Evolutionary conservation across 169 alveolate genomes (phyloP), one percentile per base, ranked within the genome.

Genomic region (Eimeria nieschulzi): DNA sequence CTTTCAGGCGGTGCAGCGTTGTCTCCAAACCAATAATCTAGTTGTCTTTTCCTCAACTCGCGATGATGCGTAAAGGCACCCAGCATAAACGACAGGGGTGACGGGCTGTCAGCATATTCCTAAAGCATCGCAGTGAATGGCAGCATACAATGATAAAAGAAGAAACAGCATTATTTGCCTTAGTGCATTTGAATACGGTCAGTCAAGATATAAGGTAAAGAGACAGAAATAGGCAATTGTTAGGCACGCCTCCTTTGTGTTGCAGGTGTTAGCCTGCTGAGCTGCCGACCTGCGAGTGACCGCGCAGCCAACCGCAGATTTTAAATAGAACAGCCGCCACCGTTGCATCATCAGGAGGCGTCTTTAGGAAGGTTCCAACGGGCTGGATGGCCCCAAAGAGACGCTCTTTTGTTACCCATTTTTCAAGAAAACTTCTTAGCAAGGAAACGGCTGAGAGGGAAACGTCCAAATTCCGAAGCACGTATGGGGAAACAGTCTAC

Each of bases 61-160:
- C 21, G 19, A 17, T 25, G 54, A 10, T 39, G 23, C 9, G 17
- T 2, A 19, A 71, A 23, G n/a, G 80, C 17, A 13, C 80, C 80
- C 54, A 71, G 56, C 80, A 71, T 71, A 25, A 71, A 71, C 9
- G 80, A 71, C 54, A 71, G 46, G n/a, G 23, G 80, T 54, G 80
- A 25, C 80, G 80, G 80, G 80, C 80, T 71, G 56, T 71, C 80
- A n/a, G 80, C 51, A 25, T 23, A 71, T 5, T 23, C 80, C 80
- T 71, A 54, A 10, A 19, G 39, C 9, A 54, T 54, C 9, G 54
- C 80, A 71, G 54, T 33, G 46, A 33, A 1, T 33, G 6, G 46
- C 46, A 33, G 46, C 46, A 33, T 33, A 33, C 46, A 33, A 33
- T 33, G 46, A 33, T 33, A 33, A 33, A 33, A 33, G 46, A 33